phyloP scores from a whole-genome alignment of 2,329 filamentous ascomycete genomes.

The Talaromyces sp. region DNA sequence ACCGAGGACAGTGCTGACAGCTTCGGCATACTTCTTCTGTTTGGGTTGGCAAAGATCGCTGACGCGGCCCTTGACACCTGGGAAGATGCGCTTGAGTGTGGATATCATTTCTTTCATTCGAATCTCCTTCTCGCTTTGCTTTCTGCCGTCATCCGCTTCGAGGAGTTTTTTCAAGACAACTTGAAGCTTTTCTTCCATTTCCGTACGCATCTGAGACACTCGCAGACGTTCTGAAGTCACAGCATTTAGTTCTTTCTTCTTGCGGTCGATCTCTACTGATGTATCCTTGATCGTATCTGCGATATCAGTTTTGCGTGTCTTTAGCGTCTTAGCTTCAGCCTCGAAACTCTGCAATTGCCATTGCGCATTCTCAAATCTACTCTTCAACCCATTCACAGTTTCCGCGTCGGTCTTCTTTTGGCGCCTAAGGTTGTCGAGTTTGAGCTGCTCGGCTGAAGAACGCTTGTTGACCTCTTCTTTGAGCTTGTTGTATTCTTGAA shows the following conservation, averaged over 20 bases:
- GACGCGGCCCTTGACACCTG: conserved; percentile 85
- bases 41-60: conserved; percentile 93
- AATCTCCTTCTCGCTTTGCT: conserved; percentile 79
- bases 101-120: conserved; percentile 79
- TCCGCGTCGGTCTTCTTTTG: conserved; percentile 90
- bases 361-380: conserved; percentile 78
- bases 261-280: conserved; percentile 74
- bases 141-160: conserved; percentile 79
- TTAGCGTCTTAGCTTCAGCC: conserved; percentile 66
- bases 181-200: conserved; percentile 87
- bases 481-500: conserved; percentile 84
- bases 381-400: conserved; percentile 82
- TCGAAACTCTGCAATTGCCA: conserved; percentile 72
- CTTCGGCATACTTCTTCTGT: conserved; percentile 93
- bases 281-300: conserved; percentile 65
- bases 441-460: conserved; percentile 75
- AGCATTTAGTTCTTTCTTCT: conserved; percentile 87
- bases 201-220: conserved; percentile 76
- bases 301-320: conserved; percentile 65
- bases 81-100: conserved; percentile 84
- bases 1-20: conserved; percentile 87
- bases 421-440: conserved; percentile 80
- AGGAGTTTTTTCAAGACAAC: conserved; percentile 76
- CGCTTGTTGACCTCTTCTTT: conserved; percentile 81
- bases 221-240: conserved; percentile 80